These are phyloP conservation scores for Udeniomyces megalosporus DNA, from an alignment of 768 basidiomycete species.

Conservation along the genomic window DNA sequence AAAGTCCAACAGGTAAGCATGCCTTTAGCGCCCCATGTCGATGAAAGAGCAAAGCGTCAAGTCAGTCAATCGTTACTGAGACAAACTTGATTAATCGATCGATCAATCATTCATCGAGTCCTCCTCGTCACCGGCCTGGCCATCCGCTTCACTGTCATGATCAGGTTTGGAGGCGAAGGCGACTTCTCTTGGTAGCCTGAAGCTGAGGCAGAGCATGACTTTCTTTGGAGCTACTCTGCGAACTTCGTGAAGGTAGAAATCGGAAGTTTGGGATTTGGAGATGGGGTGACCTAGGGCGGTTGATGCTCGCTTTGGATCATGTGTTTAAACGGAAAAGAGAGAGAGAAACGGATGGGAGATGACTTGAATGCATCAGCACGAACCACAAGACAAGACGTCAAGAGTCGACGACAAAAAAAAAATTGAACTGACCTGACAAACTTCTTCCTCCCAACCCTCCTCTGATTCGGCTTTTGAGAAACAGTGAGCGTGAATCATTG, in stretches of 20 bases:
- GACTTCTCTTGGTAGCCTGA: conserved; percentile 46
- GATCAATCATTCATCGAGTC: too few species aligned
- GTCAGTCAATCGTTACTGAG: too few species aligned
- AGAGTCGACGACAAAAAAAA: background rate
- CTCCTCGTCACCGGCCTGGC: too few species aligned
- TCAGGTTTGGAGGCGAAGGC: conserved; percentile 22
- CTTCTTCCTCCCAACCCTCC: conserved; percentile 55
- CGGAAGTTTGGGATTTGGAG: conserved; percentile 23
- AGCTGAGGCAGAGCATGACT: conserved; percentile 94
- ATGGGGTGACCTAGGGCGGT: conserved; percentile 45
- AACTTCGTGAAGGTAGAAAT: conserved; percentile 48
- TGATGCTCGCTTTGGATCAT: conserved; percentile 47
- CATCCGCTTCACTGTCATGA: too few species aligned
- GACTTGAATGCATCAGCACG: background rate
- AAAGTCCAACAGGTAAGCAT: background rate
- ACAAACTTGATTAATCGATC: too few species aligned
- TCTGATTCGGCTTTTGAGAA: conserved; percentile 63
- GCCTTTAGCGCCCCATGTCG: too few species aligned
- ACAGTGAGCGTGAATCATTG: conserved; percentile 89
- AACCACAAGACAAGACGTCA: too few species aligned
- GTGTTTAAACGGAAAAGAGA: conserved; percentile 13
- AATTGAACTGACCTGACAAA: conserved; percentile 47
- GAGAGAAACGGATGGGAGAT: background rate
- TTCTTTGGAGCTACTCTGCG: conserved; percentile 90
- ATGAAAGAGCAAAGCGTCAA: background rate